Evolutionary conservation across 148 eudicot genomes (phyloP).

Genomic region (Amaranthus palmeri): DNA sequence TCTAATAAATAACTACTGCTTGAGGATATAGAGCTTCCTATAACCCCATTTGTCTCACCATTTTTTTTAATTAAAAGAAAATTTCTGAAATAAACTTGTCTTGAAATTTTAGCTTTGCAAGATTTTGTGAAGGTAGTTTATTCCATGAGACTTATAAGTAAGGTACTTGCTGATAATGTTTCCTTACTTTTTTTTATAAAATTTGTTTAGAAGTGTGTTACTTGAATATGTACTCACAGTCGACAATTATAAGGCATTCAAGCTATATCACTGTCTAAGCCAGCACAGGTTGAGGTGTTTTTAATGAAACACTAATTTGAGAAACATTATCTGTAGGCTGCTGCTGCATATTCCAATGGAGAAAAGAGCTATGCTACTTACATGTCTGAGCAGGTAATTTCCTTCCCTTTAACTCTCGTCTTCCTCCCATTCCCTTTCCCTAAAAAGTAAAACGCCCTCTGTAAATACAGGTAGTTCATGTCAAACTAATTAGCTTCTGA

Average conservation of each 20-base stretch:
- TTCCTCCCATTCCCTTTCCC: background rate
- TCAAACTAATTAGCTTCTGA: background rate
- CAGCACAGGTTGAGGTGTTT: background rate
- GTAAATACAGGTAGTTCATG: background rate
- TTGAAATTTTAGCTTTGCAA: no score
- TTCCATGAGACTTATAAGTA: background rate
- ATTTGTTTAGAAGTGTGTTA: background rate
- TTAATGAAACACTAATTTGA: conserved; percentile 1
- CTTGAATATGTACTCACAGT: no score
- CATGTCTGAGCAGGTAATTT: conserved; percentile 74
- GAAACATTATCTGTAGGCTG: conserved; percentile 54
- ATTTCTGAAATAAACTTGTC: no score
- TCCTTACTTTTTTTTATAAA: background rate
- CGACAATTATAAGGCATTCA: no score
- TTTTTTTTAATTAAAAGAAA: no score
- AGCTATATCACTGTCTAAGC: no score
- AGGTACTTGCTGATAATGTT: background rate
- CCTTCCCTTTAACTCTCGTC: background rate
- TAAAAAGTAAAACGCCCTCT: background rate
- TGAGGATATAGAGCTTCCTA: no score
- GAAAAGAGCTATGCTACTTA: conserved; percentile 62
- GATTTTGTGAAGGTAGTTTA: no score
- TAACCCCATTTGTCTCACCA: no score
- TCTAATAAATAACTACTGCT: no score
- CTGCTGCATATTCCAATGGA: conserved; percentile 81